These are phyloP conservation scores for Aspergillus puulaauensis DNA, from an alignment of 2,329 filamentous ascomycete genomes.

Conservation along the genomic window DNA sequence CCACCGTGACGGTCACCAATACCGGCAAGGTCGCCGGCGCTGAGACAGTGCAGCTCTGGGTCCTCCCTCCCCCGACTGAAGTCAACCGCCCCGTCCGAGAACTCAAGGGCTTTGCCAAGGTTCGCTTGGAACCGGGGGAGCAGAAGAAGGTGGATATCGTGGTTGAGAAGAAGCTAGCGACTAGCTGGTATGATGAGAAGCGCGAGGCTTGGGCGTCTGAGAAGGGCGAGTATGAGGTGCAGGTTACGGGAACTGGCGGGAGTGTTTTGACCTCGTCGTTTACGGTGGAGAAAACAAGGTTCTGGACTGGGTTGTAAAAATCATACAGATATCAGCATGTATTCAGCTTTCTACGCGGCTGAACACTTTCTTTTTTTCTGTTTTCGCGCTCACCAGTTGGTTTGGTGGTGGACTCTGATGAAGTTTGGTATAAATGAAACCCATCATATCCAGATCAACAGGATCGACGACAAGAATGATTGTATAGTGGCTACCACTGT, in stretches of 20 bases:
- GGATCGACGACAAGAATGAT: too few relatives aligned
- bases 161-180: constrained; percentile 62
- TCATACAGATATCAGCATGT: background rate
- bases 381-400: too few relatives aligned
- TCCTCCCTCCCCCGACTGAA: constrained; percentile 46
- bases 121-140: constrained; percentile 61
- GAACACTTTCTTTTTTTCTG: too few relatives aligned
- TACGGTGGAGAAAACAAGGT: constrained; percentile 60
- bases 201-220: constrained; percentile 65
- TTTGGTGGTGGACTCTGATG: too few relatives aligned
- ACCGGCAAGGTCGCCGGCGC: constrained; percentile 53
- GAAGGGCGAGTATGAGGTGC: constrained; percentile 63
- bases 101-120: constrained; percentile 66
- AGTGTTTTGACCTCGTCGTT: constrained; percentile 55
- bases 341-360: background rate
- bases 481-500: too few relatives aligned
- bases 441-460: too few relatives aligned
- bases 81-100: constrained; percentile 61
- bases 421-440: too few relatives aligned
- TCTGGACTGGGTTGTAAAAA: constrained; percentile 65
- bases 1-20: constrained; percentile 52
- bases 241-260: constrained; percentile 58
- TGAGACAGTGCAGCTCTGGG: constrained; percentile 58
- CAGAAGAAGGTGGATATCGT: constrained; percentile 57
- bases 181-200: constrained; percentile 70